phyloP scores from a whole-genome alignment of 768 basidiomycete genomes.

The Rhizopogon roseolus region DNA sequence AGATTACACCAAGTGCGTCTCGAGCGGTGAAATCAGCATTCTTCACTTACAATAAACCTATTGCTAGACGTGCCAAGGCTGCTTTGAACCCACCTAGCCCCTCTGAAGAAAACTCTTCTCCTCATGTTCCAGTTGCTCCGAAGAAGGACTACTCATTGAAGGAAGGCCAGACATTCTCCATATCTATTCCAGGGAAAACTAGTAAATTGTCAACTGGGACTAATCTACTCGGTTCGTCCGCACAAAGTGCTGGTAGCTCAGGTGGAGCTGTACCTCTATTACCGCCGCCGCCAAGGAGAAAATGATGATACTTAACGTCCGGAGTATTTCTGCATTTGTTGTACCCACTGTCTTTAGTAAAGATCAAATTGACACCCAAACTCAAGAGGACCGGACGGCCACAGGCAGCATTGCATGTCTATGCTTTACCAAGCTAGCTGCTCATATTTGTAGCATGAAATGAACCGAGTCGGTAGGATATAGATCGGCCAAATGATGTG shows the following conservation, averaged over 20 bases:
- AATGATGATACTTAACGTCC: slow-evolving; percentile 21
- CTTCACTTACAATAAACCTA: slow-evolving; percentile 1
- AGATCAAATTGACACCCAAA: background rate
- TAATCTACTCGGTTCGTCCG: slow-evolving; percentile 34
- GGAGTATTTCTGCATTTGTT: background rate
- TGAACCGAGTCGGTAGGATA: no score
- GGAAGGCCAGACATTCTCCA: slow-evolving; percentile 92
- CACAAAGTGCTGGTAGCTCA: slow-evolving; percentile 18
- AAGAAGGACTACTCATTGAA: slow-evolving; percentile 94
- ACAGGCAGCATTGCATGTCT: no score
- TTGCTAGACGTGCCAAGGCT: slow-evolving; percentile 55
- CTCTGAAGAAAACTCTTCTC: slow-evolving; percentile 44
- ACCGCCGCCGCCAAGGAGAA: slow-evolving; percentile 70
- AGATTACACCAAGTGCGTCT: slow-evolving; percentile 72
- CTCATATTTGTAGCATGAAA: no score
- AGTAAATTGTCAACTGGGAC: slow-evolving; percentile 30
- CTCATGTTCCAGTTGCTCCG: slow-evolving; percentile 68
- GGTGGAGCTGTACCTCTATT: slow-evolving; percentile 60
- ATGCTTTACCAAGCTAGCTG: no score
- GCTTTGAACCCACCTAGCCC: slow-evolving; percentile 49
- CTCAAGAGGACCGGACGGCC: background rate
- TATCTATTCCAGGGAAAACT: slow-evolving; percentile 79
- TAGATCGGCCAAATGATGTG: no score
- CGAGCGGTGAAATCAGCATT: background rate
- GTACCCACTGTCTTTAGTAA: background rate